A percentile compares a stretch with the other conserved stretches of the same genome.
phyloP scores from a whole-genome alignment of 2,329 filamentous ascomycete genomes.

The Lecanosticta acicola region DNA sequence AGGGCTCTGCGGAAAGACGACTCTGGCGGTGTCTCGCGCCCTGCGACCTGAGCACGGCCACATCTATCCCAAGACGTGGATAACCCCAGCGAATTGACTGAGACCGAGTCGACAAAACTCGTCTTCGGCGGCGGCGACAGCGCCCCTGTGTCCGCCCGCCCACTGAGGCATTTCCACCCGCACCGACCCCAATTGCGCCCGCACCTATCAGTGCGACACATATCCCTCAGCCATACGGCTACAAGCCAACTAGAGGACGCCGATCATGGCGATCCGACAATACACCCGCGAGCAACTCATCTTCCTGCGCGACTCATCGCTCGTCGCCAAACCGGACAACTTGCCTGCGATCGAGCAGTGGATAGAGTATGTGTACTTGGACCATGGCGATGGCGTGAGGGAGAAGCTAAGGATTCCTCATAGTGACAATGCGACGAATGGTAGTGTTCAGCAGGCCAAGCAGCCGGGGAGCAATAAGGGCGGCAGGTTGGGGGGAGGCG shows the following conservation, averaged over 20 bases:
- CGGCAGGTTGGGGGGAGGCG: constrained; percentile 5
- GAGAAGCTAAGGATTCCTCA: constrained; percentile 36
- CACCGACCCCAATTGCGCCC: background rate
- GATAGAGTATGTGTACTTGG: constrained; percentile 68
- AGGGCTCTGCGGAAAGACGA: background rate
- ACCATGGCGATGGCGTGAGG: constrained; percentile 29
- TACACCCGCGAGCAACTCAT: constrained; percentile 75
- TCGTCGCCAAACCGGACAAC: constrained; percentile 72
- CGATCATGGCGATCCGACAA: constrained; percentile 42
- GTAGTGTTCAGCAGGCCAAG: constrained; percentile 2
- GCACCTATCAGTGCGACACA: background rate
- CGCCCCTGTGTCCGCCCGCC: background rate
- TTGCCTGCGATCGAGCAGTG: constrained; percentile 86
- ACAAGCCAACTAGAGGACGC: constrained; percentile 1
- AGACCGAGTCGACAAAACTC: background rate
- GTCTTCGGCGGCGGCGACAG: background rate
- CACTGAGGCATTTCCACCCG: background rate
- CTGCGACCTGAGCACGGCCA: background rate
- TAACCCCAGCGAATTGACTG: background rate
- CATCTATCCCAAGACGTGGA: background rate
- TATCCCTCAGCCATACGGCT: constrained; percentile 4
- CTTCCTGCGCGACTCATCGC: constrained; percentile 70
- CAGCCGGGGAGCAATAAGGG: constrained; percentile 19
- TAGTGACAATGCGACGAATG: constrained; percentile 26
- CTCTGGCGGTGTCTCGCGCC: background rate